Conservation (phyloP, 768 basidiomycete genomes). For the Boletales sp. region DNA sequence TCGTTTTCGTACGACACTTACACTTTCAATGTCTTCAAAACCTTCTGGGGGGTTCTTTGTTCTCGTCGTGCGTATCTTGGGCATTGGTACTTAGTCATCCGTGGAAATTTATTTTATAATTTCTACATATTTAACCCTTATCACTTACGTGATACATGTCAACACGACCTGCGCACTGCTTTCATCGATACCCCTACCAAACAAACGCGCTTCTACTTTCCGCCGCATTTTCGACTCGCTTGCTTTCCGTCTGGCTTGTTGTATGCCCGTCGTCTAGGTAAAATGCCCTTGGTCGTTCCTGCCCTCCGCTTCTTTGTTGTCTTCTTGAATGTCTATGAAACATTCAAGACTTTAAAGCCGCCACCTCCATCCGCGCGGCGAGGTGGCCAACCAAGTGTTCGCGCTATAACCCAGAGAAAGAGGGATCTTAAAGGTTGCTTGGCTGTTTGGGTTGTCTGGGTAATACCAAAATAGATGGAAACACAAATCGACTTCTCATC, state of each 20-base stretch:
- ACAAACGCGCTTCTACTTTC: conserved; percentile 5
- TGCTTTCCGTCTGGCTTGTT: not conserved
- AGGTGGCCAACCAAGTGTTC: conserved; percentile 58
- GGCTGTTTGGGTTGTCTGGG: conserved; percentile 86
- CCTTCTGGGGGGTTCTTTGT: conserved; percentile 96
- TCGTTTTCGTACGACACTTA: conserved; percentile 30
- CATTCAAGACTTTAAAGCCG: conserved; percentile 76
- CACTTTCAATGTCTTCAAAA: conserved; percentile 88
- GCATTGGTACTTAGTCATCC: conserved; percentile 51
- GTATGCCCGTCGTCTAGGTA: conserved; percentile 9
- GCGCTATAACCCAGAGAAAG: conserved; percentile 72
- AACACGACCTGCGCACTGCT: conserved; percentile 11
- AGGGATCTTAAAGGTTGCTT: conserved; percentile 83
- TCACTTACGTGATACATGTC: conserved; percentile 21
- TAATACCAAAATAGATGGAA: conserved; percentile 33
- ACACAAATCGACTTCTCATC: conserved; percentile 9
- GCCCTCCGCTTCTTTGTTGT: conserved; percentile 66
- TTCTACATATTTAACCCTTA: not conserved
- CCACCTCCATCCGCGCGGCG: conserved; percentile 51
- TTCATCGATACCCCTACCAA: conserved; percentile 15
- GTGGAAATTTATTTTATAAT: conserved; percentile 15
- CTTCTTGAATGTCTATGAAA: conserved; percentile 77
- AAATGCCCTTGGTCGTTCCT: conserved; percentile 68
- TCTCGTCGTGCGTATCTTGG: conserved; percentile 87
- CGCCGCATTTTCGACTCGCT: not conserved